Base-by-base conservation (phyloP, 805 yeast species). In the Suhomyces prunicola region DNA sequence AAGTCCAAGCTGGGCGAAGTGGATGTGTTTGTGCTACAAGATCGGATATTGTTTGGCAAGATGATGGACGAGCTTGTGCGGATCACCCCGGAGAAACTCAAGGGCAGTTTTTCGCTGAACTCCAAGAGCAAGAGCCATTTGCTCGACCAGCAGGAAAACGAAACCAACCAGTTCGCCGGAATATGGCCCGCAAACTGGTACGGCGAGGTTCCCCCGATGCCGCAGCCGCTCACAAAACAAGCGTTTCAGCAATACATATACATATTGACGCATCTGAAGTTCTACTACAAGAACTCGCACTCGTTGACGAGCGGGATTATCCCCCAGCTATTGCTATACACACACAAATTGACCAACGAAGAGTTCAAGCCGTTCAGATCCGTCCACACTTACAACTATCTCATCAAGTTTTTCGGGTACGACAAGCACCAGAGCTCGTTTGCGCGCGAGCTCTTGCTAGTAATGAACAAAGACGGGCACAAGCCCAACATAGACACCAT, bases 401-500 rank as follows among this genome's bases (percentile, higher is more conserved):
- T 75, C 23, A 74, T 76, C 51, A 62, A 72, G 48, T 76, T 60
- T 56, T 76, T 73, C 61, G 80, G 79, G 7, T 65, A 50, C 53
- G 68, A 63, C 47, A 74, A 74, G 56, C 66, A 71, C 58, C 79
- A 76, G 57, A 70, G 69, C 53, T 58, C 70, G 13, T 74, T 75
- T 60, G 74, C 78, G 4, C 56, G 77, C 24, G 74, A 70, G 47
- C 54, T 75, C 15, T 58, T 75, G 9, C 57, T 76, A 36, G 76
- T 73, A 27, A 74, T 76, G 78, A 60, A 69, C 39, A 66, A 71
- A 51, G 79, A 75, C 51, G 76, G 76, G 3, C 73, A 71, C 48
- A 54, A 55, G n/a, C 76, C 76, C 6, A 71, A 74, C 54, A 64
- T 71, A 33, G 72, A 71, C 46, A 75, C 79, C 47, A 70, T 75